phyloP scores from a whole-genome alignment of 768 basidiomycete genomes.

The Amanita rubescens region DNA sequence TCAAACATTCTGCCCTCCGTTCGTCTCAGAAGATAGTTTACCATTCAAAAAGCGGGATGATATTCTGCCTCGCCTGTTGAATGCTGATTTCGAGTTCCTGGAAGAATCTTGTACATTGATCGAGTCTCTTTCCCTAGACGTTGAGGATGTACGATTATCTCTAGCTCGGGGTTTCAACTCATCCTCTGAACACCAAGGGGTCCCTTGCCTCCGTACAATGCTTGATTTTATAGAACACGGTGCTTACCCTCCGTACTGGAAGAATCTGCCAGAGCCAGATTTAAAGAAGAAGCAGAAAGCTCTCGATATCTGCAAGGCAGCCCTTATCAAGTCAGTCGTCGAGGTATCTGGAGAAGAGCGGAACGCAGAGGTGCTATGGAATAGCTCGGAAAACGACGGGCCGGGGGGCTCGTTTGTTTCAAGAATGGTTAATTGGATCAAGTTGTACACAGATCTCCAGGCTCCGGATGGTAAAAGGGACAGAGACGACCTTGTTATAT shows the following conservation, averaged over 20 bases:
- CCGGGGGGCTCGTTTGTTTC: constrained; percentile 69
- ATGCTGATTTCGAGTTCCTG: constrained; percentile 64
- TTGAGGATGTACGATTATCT: constrained; percentile 66
- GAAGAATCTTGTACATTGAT: constrained; percentile 70
- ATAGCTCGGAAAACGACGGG: constrained; percentile 42
- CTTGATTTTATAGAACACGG: constrained; percentile 72
- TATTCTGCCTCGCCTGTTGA: constrained; percentile 40
- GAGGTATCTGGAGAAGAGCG: constrained; percentile 79
- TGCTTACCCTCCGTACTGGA: constrained; percentile 62
- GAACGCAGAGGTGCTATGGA: constrained; percentile 75
- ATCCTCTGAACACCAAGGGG: constrained; percentile 46
- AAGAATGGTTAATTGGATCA: constrained; percentile 73
- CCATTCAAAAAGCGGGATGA: constrained; percentile 32
- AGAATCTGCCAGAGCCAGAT: constrained; percentile 40
- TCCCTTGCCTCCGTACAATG: constrained; percentile 54
- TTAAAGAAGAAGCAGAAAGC: constrained; percentile 56
- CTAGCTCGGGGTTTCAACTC: constrained; percentile 60
- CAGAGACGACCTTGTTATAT: constrained; percentile 74
- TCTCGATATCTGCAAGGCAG: constrained; percentile 79
- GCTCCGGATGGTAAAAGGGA: constrained; percentile 14
- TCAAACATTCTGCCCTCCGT: constrained; percentile 52
- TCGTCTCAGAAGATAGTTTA: constrained; percentile 27
- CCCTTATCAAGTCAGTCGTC: constrained; percentile 78
- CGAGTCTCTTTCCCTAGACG: constrained; percentile 72
- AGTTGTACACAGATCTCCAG: constrained; percentile 34